Percentiles rank a stretch among this genome's conserved stretches.
phyloP scores from a whole-genome alignment of 371 early-diverging fungal genomes.

The Capillidium heterosporum region DNA sequence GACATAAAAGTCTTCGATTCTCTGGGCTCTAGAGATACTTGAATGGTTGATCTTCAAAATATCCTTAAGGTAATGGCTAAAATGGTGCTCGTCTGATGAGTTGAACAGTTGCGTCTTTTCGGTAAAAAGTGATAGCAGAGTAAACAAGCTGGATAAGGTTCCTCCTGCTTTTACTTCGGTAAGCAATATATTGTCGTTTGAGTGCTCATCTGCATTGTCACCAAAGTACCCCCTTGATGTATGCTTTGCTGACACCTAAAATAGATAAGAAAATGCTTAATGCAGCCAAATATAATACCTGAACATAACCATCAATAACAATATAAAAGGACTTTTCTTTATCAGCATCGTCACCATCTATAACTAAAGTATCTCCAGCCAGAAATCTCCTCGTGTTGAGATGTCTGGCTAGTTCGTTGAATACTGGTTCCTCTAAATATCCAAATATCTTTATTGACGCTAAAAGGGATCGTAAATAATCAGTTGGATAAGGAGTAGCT shows the following conservation, averaged over 20 bases:
- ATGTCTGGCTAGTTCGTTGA: constrained; percentile 81
- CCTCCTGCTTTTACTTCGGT: constrained; percentile 83
- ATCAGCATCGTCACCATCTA: constrained; percentile 36
- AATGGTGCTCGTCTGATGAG: background rate
- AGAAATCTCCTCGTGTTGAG: constrained; percentile 66
- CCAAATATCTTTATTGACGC: constrained; percentile 91
- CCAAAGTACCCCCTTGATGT: background rate
- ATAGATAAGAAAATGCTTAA: constrained; percentile 7
- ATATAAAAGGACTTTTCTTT: constrained; percentile 71
- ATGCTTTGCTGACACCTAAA: background rate
- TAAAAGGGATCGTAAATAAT: constrained; percentile 67
- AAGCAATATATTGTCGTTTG: constrained; percentile 24
- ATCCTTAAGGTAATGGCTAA: background rate
- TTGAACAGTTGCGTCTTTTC: constrained; percentile 38
- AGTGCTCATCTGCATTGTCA: constrained; percentile 6
- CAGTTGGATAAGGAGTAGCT: constrained; percentile 55
- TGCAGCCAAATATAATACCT: constrained; percentile 30
- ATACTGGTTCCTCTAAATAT: constrained; percentile 87
- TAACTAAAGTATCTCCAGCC: constrained; percentile 73
- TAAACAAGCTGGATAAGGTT: constrained; percentile 78
- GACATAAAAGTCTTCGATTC: background rate
- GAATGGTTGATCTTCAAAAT: constrained; percentile 5
- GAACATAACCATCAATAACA: constrained; percentile 86
- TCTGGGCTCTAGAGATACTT: background rate
- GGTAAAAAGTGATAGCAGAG: constrained; percentile 77